Base-by-base conservation (phyloP, 257 asterid species). In the Solanum arcanum region DNA sequence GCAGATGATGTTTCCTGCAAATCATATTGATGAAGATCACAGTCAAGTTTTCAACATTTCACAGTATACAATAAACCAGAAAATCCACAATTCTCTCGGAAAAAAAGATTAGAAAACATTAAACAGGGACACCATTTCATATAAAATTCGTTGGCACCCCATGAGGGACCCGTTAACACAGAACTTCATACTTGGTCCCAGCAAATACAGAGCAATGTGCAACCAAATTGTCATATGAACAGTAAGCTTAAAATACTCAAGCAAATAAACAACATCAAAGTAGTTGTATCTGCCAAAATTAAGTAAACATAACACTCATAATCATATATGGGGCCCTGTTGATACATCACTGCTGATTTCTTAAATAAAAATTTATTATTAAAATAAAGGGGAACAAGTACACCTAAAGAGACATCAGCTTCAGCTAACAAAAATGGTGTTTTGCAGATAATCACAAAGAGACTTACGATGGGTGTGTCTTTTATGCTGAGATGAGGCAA, bases 401-500 rank as follows among this genome's bases (percentile, higher is more conserved):
- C 27, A 77, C 83, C 37, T n/a, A 12, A 41, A 41, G 18, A 23
- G 5, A 0, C 1, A 49, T 80, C 69, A 80, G 68, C 69, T 80
- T 11, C 29, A 76, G 69, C 20, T 80, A 49, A 80, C 68, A 16
- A 80, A 47, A 49, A 80, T 80, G 83, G 33, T n/a, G 62, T 25
- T n/a, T 6, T 12, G 12, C 31, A 21, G 83, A 76, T 25, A 76
- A 39, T 39, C 7, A 75, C 21, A 64, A 25, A 49, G 35, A 64
- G 16, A 86, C 91, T 84, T 89, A 96, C 99, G 41, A 96, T 96
- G 74, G 98, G 99, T 25, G 97, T 95, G 87, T 96, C 96, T 89
- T 96, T 96, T 33, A 96, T 92, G 89, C 98, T 95, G 92, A 95
- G 98, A 92, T 94, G 99, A 66, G 99, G 99, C 88, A 93, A 70